Conservation (phyloP, 1,284 basidiomycete species). For the Rhodofomes roseus region DNA sequence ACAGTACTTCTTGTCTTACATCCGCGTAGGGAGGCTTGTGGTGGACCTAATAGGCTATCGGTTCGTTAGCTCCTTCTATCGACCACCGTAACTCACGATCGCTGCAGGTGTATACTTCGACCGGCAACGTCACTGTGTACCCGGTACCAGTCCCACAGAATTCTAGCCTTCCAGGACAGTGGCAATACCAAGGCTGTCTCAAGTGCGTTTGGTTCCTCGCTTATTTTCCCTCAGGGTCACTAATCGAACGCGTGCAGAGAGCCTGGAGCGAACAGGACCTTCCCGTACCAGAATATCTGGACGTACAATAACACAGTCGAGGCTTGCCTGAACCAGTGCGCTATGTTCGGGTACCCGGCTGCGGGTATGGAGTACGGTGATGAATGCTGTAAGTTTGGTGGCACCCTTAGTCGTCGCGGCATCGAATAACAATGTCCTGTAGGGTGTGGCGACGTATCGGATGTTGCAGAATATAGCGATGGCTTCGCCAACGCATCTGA, state of each 20-base stretch:
- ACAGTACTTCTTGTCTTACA: neutral
- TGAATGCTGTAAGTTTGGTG: conserved; percentile 63
- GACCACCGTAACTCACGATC: neutral
- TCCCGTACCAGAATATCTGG: conserved; percentile 59
- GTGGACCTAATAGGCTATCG: conserved; percentile 65
- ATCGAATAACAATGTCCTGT: neutral
- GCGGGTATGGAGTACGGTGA: conserved; percentile 57
- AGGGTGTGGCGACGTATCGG: conserved; percentile 67
- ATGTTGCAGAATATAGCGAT: conserved; percentile 43
- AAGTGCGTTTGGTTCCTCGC: conserved; percentile 36
- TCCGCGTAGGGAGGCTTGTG: conserved; percentile 56
- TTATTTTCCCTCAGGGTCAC: neutral
- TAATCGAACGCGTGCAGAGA: conserved; percentile 24
- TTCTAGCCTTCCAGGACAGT: conserved; percentile 55
- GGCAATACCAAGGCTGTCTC: conserved; percentile 64
- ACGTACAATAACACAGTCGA: conserved; percentile 57
- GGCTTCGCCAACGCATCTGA: conserved; percentile 42
- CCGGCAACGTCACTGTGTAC: conserved; percentile 44
- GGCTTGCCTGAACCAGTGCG: conserved; percentile 60
- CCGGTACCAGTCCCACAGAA: conserved; percentile 57
- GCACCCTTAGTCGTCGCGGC: neutral
- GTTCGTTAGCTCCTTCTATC: conserved; percentile 20
- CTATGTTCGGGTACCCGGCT: conserved; percentile 60
- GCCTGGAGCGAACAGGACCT: conserved; percentile 36
- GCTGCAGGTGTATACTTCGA: conserved; percentile 49